Percentiles rank a stretch among this genome's conserved stretches.
Evolutionary conservation across 2,329 filamentous ascomycete species (phyloP).

Genomic region (Daldinia sp.): DNA sequence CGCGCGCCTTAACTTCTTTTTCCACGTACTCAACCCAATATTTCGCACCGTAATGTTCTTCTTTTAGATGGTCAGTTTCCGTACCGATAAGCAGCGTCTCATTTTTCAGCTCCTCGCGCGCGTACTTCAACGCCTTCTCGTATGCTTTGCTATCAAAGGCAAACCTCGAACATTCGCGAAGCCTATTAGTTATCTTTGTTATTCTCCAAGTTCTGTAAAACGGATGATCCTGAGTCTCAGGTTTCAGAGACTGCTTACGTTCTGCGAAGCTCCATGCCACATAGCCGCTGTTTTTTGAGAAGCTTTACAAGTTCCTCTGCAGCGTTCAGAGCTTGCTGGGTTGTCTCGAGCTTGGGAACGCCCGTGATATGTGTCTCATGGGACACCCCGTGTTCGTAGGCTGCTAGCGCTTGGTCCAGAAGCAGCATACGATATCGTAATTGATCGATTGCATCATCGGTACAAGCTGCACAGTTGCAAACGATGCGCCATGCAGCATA

Average conservation of each 20-base stretch:
- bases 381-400: conserved; percentile 28
- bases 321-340: conserved; percentile 20
- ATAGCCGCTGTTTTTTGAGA: conserved; percentile 27
- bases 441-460: conserved; percentile 24
- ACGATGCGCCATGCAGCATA: conserved; percentile 29
- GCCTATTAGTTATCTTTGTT: conserved; percentile 12
- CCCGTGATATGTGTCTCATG: conserved; percentile 13
- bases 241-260: conserved; percentile 20
- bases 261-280: conserved; percentile 32
- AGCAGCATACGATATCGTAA: conserved; percentile 31
- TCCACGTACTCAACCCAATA: conserved; percentile 29
- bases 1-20: background rate
- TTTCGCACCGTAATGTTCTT: conserved; percentile 21
- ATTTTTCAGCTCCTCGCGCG: conserved; percentile 28
- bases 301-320: conserved; percentile 34
- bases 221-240: background rate
- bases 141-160: conserved; percentile 5
- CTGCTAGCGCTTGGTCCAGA: conserved; percentile 38
- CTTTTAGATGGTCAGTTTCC: conserved; percentile 25
- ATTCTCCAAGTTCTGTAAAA: background rate
- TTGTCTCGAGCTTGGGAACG: conserved; percentile 18
- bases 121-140: conserved; percentile 21
- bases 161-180: conserved; percentile 38
- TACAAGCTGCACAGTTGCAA: conserved; percentile 39
- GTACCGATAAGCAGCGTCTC: conserved; percentile 31